A percentile compares a stretch with the other conserved stretches of the same genome.
These are phyloP conservation scores for Colletotrichum musae DNA, from an alignment of 2,329 filamentous ascomycete species.

Conservation along the genomic window DNA sequence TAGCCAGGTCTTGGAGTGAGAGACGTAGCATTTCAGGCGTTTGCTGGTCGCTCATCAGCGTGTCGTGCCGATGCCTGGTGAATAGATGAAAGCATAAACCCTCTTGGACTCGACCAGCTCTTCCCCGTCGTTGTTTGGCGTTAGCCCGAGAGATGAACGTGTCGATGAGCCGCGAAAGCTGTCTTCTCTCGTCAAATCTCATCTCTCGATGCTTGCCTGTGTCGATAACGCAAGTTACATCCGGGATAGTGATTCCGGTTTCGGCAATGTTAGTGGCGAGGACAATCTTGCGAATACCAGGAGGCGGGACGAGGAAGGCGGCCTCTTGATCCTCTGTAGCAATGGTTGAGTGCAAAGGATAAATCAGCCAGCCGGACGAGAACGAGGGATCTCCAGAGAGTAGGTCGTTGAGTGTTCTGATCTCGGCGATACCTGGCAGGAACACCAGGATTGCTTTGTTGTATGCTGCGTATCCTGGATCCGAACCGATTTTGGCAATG, in stretches of 20 bases:
- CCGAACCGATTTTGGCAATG: constrained; percentile 80
- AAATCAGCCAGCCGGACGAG: constrained; percentile 83
- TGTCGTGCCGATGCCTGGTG: constrained; percentile 89
- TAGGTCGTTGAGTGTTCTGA: constrained; percentile 88
- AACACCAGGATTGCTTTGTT: constrained; percentile 97
- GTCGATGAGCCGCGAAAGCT: constrained; percentile 91
- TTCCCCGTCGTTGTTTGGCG: constrained; percentile 92
- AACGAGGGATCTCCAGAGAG: constrained; percentile 84
- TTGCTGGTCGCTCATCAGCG: constrained; percentile 89
- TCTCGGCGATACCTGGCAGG: constrained; percentile 93
- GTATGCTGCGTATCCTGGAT: constrained; percentile 76
- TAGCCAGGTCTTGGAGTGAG: constrained; percentile 93
- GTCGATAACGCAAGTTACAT: constrained; percentile 97
- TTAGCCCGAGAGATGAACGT: constrained; percentile 97
- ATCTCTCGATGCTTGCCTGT: constrained; percentile 98
- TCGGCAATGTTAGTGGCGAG: constrained; percentile 98
- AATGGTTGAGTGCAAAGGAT: constrained; percentile 93
- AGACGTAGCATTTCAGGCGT: constrained; percentile 96
- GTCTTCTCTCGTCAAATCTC: constrained; percentile 93
- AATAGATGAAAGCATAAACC: constrained; percentile 97
- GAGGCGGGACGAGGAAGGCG: constrained; percentile 88
- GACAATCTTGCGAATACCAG: constrained; percentile 90
- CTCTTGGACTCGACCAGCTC: constrained; percentile 95
- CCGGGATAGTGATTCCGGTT: constrained; percentile 97
- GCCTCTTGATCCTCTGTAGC: constrained; percentile 96